Evolutionary conservation across 2,329 filamentous ascomycete species (phyloP), one percentile per base, ranked within the genome.

Genomic region (Clarireedia monteithiana): DNA sequence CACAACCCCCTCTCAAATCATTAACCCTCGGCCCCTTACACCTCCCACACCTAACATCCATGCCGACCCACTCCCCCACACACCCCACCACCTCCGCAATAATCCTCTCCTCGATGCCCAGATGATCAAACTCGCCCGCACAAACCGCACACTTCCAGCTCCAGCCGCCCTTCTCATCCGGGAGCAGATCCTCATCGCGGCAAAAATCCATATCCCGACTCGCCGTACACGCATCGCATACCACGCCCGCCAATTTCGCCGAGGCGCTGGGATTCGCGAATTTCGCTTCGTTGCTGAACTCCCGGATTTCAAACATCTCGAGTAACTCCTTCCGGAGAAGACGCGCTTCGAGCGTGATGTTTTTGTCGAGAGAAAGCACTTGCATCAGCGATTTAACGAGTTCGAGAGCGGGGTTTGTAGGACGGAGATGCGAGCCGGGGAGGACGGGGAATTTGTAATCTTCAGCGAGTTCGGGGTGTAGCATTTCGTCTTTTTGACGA

Each of bases 1-100:
- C 87, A 72, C 95, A 99, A 71, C 97, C 91, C 70, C 96, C 92
- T 84, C 94, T 91, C 65, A 97, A 95, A 67, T 96, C 92, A 69
- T 96, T 97, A 42, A 89, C 78, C 67, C 90, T 77, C 40, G 96
- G 72, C 63, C 89, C 89, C 34, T 80, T 82, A 69, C 84, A 88
- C 58, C 80, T 77, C 1, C 48, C 58, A 63, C 94, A 99, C 72
- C 90, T 90, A 57, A 97, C 73, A 70, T 99, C 94, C 73, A 97
- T 92, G 36, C 86, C 89, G 60, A 84, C 79, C 91, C 95, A 99
- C 64, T 87, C 83, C 26, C 89, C 79, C 6, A 89, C 76, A 68
- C 86, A 74, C 23, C 81, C 82, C 70, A 96, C 85, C 17, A 96
- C 85, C 55, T 87, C 80, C 0, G 79, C 81, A 44, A 99, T 80